Conservation (phyloP, 805 yeast genomes). For the Ogataea trehalophila region DNA sequence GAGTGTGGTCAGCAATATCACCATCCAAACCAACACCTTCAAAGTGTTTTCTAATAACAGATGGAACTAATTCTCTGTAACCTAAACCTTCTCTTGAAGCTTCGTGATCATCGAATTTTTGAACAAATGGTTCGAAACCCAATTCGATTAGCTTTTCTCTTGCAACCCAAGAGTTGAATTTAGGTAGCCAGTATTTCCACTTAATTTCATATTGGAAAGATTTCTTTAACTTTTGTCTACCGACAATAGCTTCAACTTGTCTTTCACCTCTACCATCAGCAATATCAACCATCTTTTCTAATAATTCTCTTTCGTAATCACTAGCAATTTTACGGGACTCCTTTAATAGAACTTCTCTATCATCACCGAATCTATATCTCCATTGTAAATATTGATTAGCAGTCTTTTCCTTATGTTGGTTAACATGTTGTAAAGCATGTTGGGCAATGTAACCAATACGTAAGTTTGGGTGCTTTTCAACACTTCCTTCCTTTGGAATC, state of each 20-base stretch:
- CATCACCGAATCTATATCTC: slow-evolving; percentile 98
- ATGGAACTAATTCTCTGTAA: slow-evolving; percentile 88
- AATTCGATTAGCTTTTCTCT: slow-evolving; percentile 74
- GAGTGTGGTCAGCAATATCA: slow-evolving; percentile 97
- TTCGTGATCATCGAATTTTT: slow-evolving; percentile 97
- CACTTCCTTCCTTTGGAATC: slow-evolving; percentile 80
- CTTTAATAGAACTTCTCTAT: slow-evolving; percentile 90
- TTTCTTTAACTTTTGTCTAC: slow-evolving; percentile 94
- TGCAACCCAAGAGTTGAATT: slow-evolving; percentile 89
- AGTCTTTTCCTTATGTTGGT: slow-evolving; percentile 94
- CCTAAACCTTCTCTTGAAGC: slow-evolving; percentile 99
- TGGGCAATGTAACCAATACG: slow-evolving; percentile 99
- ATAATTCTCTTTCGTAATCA: slow-evolving; percentile 63
- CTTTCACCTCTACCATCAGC: slow-evolving; percentile 84
- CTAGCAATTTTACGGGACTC: slow-evolving; percentile 85
- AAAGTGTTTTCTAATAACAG: slow-evolving; percentile 91
- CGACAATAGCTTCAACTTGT: slow-evolving; percentile 88
- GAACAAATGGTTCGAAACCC: slow-evolving; percentile 83
- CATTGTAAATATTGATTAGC: slow-evolving; percentile 97
- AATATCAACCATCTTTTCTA: slow-evolving; percentile 73
- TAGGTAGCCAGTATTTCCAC: slow-evolving; percentile 91
- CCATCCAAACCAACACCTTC: slow-evolving; percentile 97
- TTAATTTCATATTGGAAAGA: slow-evolving; percentile 95
- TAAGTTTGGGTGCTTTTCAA: slow-evolving; percentile 96
- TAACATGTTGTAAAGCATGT: slow-evolving; percentile 96